These are phyloP conservation scores for Gnomoniopsis sp. DNA, from an alignment of 2,329 filamentous ascomycete species.

Conservation along the genomic window DNA sequence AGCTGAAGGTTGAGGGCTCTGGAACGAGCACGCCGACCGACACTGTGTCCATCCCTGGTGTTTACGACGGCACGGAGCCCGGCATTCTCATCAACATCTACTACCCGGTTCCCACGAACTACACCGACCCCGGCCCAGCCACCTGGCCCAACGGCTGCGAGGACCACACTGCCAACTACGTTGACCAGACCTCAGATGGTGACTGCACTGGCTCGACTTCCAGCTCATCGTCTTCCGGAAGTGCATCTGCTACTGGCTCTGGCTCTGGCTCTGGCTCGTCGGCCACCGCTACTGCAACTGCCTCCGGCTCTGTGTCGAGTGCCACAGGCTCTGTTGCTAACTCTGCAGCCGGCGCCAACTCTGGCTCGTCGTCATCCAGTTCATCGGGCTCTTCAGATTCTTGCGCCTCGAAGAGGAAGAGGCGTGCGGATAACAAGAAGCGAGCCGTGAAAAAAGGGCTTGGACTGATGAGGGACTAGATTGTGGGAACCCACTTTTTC, in stretches of 20 bases:
- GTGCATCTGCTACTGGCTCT: background rate
- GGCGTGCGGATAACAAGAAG: conserved; percentile 1
- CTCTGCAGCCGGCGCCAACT: background rate
- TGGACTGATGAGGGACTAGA: background rate
- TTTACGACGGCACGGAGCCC: conserved; percentile 30
- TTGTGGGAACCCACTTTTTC: background rate
- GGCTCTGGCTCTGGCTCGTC: background rate
- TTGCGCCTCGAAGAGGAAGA: background rate
- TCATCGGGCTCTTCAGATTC: background rate
- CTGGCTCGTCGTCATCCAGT: background rate
- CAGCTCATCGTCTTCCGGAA: background rate
- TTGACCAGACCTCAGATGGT: conserved; percentile 30
- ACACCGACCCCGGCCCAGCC: conserved; percentile 30
- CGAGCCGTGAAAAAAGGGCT: conserved; percentile 1
- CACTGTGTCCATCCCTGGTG: conserved; percentile 31
- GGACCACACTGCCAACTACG: conserved; percentile 35
- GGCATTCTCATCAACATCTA: conserved; percentile 33
- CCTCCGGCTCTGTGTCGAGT: background rate
- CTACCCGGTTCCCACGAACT: conserved; percentile 31
- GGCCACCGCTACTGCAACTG: background rate
- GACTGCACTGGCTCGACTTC: conserved; percentile 29
- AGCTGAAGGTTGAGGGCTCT: conserved; percentile 30
- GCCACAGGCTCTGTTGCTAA: background rate
- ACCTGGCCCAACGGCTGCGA: conserved; percentile 33
- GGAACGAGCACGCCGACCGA: conserved; percentile 27